Percentiles rank a stretch among this genome's conserved stretches.
These are phyloP conservation scores for Neospora caninum DNA, from an alignment of 169 alveolate genomes.

Conservation along the genomic window DNA sequence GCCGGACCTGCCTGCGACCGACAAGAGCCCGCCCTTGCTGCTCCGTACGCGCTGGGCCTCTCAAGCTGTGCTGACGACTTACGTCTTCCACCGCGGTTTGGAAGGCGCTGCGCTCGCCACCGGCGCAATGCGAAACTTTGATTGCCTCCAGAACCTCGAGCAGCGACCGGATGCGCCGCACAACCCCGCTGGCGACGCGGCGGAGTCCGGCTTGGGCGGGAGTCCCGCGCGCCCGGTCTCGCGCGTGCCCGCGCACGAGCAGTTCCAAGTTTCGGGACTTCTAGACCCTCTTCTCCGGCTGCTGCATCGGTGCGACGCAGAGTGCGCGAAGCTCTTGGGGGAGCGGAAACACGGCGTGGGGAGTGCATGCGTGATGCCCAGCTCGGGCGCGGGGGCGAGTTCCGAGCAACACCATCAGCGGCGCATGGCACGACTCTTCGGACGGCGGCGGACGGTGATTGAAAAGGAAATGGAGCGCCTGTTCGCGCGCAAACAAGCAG, in stretches of 20 bases:
- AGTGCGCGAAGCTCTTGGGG: constrained; percentile 2
- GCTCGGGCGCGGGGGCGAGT: neutral
- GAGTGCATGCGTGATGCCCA: neutral
- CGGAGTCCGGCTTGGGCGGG: neutral
- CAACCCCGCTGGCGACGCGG: neutral
- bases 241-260: neutral
- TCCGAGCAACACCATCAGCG: constrained; percentile 44
- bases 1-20: neutral
- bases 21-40: neutral
- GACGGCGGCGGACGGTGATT: constrained; percentile 54
- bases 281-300: constrained; percentile 39
- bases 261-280: neutral
- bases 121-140: neutral
- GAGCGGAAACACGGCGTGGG: constrained; percentile 14
- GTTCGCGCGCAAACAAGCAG: constrained; percentile 60
- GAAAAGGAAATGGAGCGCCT: constrained; percentile 66
- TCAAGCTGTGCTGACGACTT: constrained; percentile 16
- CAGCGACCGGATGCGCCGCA: neutral
- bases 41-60: constrained; percentile 23
- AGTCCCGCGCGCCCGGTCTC: neutral
- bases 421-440: constrained; percentile 53
- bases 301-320: constrained; percentile 41
- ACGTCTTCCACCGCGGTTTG: constrained; percentile 18
- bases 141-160: neutral
- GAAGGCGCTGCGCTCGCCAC: constrained; percentile 26